A percentile compares a stretch with the other conserved stretches of the same genome.
Conservation (phyloP, 306 rosid species). For the Lathyrus sativus region DNA sequence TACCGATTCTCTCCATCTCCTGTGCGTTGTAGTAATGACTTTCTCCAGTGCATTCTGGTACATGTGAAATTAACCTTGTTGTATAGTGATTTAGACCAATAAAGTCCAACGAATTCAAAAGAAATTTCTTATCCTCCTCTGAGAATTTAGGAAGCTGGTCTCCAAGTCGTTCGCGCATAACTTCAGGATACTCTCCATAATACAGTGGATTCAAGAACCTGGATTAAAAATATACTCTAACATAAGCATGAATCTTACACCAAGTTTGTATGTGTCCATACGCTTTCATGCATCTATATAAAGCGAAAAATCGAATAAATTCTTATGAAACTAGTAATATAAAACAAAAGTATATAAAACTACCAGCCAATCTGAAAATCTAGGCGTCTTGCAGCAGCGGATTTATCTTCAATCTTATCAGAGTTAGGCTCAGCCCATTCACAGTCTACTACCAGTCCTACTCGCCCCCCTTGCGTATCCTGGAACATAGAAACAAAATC, state of each 20-base stretch:
- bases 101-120: conserved; percentile 68
- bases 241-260: conserved; percentile 31
- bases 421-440: conserved; percentile 97
- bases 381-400: conserved; percentile 83
- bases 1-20: conserved; percentile 69
- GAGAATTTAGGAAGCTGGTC: conserved; percentile 83
- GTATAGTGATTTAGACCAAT: conserved; percentile 89
- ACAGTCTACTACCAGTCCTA: conserved; percentile 77
- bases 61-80: conserved; percentile 79
- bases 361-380: conserved; percentile 97
- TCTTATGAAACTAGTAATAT: neutral
- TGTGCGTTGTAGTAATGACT: conserved; percentile 55
- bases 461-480: conserved; percentile 84
- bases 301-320: conserved; percentile 10
- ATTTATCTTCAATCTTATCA: conserved; percentile 64
- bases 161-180: conserved; percentile 76
- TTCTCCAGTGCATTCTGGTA: conserved; percentile 40
- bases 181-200: conserved; percentile 80
- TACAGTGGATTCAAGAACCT: conserved; percentile 83
- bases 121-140: conserved; percentile 68
- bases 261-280: neutral
- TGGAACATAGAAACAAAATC: conserved; percentile 35
- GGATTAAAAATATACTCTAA: conserved; percentile 24
- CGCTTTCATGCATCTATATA: neutral
- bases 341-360: conserved; percentile 10